Conservation (phyloP, 208 protist genomes). For the Wallacemonas sp. region DNA sequence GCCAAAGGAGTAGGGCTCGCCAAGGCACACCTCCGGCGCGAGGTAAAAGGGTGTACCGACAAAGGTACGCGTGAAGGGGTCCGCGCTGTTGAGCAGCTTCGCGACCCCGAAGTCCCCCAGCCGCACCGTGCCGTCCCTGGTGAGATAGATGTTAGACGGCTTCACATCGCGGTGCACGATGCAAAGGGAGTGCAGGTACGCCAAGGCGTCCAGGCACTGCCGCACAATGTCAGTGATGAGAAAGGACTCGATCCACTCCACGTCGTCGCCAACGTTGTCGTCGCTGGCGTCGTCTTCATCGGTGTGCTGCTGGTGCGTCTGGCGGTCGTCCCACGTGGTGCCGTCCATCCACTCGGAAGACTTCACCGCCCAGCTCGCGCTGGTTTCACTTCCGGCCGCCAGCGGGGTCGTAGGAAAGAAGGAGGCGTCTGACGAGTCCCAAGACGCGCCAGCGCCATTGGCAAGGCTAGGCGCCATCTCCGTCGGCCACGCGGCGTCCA, state of each 20-base stretch:
- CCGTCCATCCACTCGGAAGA: too few species aligned
- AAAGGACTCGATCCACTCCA: conserved; percentile 69
- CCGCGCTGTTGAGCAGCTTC: conserved; percentile 54
- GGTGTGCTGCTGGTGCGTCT: too few species aligned
- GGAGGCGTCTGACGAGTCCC: neutral
- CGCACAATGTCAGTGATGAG: conserved; percentile 63
- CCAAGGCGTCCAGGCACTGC: conserved; percentile 81
- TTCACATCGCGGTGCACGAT: conserved; percentile 94
- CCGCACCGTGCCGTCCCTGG: conserved; percentile 48
- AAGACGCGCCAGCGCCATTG: neutral
- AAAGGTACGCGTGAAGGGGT: conserved; percentile 75
- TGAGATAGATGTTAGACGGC: conserved; percentile 88
- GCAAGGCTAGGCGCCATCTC: neutral
- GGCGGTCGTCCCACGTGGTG: too few species aligned
- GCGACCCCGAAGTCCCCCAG: conserved; percentile 91
- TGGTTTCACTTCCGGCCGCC: neutral
- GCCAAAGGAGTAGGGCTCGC: conserved; percentile 81
- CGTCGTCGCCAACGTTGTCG: neutral
- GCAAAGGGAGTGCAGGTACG: conserved; percentile 74
- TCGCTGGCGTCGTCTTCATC: neutral
- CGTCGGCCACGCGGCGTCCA: neutral
- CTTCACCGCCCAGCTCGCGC: too few species aligned
- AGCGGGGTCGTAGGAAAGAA: neutral
- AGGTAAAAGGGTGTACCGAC: conserved; percentile 92
- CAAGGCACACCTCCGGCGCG: conserved; percentile 82